phyloP scores from a whole-genome alignment of 1,284 basidiomycete species.

The Sporisorium scitamineum region DNA sequence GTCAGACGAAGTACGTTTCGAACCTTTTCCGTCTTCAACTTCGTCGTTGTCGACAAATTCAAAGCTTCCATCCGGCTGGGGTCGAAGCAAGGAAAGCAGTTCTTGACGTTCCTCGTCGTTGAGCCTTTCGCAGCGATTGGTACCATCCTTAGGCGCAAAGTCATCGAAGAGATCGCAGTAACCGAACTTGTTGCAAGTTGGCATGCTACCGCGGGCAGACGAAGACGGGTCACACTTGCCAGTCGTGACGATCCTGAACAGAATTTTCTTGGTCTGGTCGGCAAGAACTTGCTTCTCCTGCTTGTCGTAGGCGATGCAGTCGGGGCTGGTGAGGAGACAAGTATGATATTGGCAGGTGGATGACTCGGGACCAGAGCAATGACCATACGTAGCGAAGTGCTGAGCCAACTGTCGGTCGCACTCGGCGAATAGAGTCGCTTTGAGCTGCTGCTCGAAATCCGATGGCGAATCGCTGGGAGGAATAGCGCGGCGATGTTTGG shows the following conservation, averaged over 20 bases:
- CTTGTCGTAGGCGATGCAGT: conserved; percentile 3
- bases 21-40: neutral
- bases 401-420: neutral
- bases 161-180: conserved; percentile 25
- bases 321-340: conserved; percentile 5
- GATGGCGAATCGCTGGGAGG: neutral
- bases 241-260: conserved; percentile 9
- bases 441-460: neutral
- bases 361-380: conserved; percentile 4
- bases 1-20: neutral
- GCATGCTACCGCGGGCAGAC: too few species aligned
- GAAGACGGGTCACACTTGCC: conserved; percentile 10
- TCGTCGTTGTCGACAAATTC: conserved; percentile 1
- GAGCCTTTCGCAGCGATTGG: neutral
- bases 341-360: neutral
- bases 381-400: conserved; percentile 3
- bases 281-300: conserved; percentile 9
- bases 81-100: neutral
- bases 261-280: neutral
- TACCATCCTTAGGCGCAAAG: neutral
- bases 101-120: neutral
- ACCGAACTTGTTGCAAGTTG: conserved; percentile 6
- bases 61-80: conserved; percentile 11
- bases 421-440: neutral
- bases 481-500: neutral